Percentiles rank a stretch among this genome's conserved stretches.
phyloP scores from a whole-genome alignment of 2,329 filamentous ascomycete species.

The Ilyonectria robusta region DNA sequence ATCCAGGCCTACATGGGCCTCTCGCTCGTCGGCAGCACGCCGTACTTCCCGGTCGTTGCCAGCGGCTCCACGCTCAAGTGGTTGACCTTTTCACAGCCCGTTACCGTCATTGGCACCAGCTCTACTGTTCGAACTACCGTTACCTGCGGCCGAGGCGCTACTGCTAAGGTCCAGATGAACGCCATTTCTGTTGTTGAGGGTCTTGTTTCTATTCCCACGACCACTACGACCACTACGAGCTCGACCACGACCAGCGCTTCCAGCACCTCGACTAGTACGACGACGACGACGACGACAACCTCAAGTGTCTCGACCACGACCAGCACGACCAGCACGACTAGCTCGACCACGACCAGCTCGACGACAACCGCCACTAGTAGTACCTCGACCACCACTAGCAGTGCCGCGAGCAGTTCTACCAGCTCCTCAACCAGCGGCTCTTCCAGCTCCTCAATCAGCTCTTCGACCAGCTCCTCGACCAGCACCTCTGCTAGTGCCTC shows the following conservation, averaged over 20 bases:
- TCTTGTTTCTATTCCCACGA: background rate
- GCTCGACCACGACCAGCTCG: background rate
- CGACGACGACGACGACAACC: background rate
- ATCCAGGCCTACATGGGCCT: conserved; percentile 1
- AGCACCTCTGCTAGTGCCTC: background rate
- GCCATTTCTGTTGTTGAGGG: background rate
- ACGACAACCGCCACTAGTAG: background rate
- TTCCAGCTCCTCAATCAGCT: background rate
- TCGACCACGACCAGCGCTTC: background rate
- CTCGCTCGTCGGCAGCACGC: background rate
- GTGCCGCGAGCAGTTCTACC: too few relatives aligned
- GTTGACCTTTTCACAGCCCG: background rate
- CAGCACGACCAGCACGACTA: background rate
- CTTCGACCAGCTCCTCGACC: background rate
- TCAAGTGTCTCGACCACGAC: background rate
- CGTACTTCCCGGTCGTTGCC: background rate
- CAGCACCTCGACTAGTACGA: background rate
- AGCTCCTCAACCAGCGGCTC: background rate
- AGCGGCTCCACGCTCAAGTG: background rate
- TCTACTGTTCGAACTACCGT: background rate
- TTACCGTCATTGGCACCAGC: background rate
- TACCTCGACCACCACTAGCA: background rate
- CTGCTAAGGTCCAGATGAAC: background rate
- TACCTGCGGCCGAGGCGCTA: background rate
- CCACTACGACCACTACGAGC: background rate